Evolutionary conservation across 2,329 filamentous ascomycete species (phyloP).

Genomic region (Calonectria hongkongensis): DNA sequence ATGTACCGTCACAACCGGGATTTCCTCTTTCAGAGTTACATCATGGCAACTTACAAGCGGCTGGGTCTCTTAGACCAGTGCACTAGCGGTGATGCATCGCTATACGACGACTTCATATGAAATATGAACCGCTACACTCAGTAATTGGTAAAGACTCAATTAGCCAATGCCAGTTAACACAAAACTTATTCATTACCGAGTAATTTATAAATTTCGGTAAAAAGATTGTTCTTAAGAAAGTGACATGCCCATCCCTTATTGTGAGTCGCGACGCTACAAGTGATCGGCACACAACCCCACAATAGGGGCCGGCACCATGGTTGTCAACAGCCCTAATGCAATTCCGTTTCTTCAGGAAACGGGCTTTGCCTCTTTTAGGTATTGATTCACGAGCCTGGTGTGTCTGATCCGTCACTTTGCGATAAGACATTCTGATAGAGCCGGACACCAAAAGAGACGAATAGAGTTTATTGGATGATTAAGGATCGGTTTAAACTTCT

Average conservation of each 20-base stretch:
- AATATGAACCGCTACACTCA: background rate
- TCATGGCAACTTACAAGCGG: too few relatives aligned
- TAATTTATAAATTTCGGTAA: slow-evolving; percentile 17
- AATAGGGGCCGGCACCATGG: slow-evolving; percentile 14
- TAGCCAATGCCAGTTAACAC: background rate
- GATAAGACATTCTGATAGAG: background rate
- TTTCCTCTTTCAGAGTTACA: too few relatives aligned
- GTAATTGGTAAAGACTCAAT: background rate
- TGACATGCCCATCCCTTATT: background rate
- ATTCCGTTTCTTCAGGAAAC: background rate
- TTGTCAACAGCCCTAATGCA: background rate
- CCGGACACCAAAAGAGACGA: background rate
- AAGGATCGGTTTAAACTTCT: background rate
- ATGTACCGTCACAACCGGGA: too few relatives aligned
- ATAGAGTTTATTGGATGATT: background rate
- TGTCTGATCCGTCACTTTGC: background rate
- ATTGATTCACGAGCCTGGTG: background rate
- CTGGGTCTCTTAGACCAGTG: too few relatives aligned
- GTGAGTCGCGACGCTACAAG: slow-evolving; percentile 4
- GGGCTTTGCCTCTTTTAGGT: too few relatives aligned
- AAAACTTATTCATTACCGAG: background rate
- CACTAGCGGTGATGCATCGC: too few relatives aligned
- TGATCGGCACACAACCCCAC: slow-evolving; percentile 20
- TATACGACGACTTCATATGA: too few relatives aligned
- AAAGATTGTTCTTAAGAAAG: background rate